A percentile compares a stretch with the other conserved stretches of the same genome.
Conservation (phyloP, 306 rosid genomes). For the Alnus glutinosa region DNA sequence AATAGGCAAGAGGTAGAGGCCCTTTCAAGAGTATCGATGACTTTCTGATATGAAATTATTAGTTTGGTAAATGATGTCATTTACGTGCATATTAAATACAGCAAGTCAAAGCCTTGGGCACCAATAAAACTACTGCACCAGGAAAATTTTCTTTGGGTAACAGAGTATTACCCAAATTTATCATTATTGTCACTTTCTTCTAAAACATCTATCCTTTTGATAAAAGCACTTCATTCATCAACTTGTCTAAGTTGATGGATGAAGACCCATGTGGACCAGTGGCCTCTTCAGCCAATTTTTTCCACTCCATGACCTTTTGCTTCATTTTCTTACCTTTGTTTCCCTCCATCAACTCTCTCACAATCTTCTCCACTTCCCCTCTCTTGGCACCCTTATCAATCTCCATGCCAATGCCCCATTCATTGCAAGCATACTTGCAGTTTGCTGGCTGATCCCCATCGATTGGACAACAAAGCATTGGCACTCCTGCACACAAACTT, state of each 20-base stretch:
- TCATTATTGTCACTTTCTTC: neutral
- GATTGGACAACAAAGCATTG: constrained; percentile 2
- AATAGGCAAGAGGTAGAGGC: no score
- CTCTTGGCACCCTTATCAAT: neutral
- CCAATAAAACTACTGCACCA: no score
- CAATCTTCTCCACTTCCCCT: neutral
- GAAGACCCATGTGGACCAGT: neutral
- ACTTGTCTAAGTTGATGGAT: neutral
- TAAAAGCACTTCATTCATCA: constrained; percentile 1
- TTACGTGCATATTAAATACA: no score
- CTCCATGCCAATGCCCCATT: constrained; percentile 3
- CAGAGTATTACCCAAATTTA: no score
- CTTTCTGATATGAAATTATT: no score
- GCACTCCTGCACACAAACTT: constrained; percentile 10
- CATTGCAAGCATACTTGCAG: neutral
- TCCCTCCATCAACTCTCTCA: constrained; percentile 5
- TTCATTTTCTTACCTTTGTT: neutral
- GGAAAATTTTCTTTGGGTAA: no score
- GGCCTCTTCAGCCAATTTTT: neutral
- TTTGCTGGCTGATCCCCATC: neutral
- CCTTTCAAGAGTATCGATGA: no score
- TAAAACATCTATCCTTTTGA: neutral
- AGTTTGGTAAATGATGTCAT: no score
- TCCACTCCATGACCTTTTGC: constrained; percentile 4
- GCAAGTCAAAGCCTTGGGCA: no score